phyloP scores from a whole-genome alignment of 1,284 basidiomycete genomes.

The Pseudozyma thailandica region DNA sequence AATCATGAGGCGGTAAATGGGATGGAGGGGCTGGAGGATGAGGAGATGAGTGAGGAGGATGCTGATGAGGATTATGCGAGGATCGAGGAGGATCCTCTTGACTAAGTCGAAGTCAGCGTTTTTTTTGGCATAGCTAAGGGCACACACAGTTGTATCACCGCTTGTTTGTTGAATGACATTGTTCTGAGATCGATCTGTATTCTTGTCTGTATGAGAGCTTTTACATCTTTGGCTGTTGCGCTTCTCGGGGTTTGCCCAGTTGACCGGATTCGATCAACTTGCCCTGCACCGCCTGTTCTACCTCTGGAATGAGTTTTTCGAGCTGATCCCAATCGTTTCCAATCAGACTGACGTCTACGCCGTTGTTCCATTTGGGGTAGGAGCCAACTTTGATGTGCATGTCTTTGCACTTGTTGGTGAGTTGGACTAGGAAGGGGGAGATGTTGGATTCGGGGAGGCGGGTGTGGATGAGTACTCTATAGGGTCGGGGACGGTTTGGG shows the following conservation, averaged over 20 bases:
- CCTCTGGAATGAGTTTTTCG: slow-evolving; percentile 58
- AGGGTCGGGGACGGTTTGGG: slow-evolving; percentile 48
- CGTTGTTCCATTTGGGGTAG: slow-evolving; percentile 72
- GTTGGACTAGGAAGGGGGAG: slow-evolving; percentile 82
- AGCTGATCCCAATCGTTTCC: slow-evolving; percentile 71
- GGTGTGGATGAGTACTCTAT: slow-evolving; percentile 70
- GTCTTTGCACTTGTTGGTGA: slow-evolving; percentile 79
- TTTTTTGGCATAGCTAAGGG: background rate
- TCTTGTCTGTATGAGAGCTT: background rate
- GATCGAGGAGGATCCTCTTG: slow-evolving; percentile 56
- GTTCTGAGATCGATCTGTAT: no score
- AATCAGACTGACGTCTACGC: slow-evolving; percentile 82
- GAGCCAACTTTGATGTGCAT: slow-evolving; percentile 85
- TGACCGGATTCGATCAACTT: slow-evolving; percentile 70
- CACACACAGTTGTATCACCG: no score
- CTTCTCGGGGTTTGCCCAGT: slow-evolving; percentile 56
- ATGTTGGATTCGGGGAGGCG: slow-evolving; percentile 79
- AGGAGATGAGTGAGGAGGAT: slow-evolving; percentile 61
- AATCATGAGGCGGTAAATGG: slow-evolving; percentile 75
- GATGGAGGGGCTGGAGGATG: slow-evolving; percentile 47
- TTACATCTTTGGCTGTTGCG: slow-evolving; percentile 30
- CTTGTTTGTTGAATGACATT: no score
- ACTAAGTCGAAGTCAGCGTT: slow-evolving; percentile 15
- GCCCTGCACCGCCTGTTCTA: slow-evolving; percentile 71
- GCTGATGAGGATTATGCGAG: slow-evolving; percentile 51